A percentile compares a stretch with the other conserved stretches of the same genome.
phyloP scores from a whole-genome alignment of 1,284 basidiomycete genomes.

The Boletus mariae region DNA sequence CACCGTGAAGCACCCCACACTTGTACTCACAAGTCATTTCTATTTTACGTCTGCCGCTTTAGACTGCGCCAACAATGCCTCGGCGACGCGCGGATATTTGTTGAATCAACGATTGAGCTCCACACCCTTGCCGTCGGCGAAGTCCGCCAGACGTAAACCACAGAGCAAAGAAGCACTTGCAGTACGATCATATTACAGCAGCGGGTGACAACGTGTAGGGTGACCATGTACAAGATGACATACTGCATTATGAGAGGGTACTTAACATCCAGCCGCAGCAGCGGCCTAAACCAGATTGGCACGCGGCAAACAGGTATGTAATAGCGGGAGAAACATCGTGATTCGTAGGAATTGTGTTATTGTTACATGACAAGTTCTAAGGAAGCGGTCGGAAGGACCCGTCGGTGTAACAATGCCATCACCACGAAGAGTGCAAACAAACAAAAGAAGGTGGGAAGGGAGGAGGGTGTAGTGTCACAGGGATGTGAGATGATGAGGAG shows the following conservation, averaged over 20 bases:
- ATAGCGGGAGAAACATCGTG: not conserved
- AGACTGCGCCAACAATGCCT: too few relatives aligned
- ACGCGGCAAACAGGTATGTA: not conserved
- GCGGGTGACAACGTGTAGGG: not conserved
- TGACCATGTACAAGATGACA: not conserved
- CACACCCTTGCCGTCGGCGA: too few relatives aligned
- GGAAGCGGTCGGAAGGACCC: not conserved
- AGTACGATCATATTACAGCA: not conserved
- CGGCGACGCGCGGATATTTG: too few relatives aligned
- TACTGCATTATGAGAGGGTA: not conserved
- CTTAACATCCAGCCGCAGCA: not conserved
- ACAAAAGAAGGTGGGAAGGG: not conserved
- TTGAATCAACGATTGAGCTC: too few relatives aligned
- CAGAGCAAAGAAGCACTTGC: not conserved
- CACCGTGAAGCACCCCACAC: too few relatives aligned
- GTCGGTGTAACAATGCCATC: not conserved
- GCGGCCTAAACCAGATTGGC: not conserved
- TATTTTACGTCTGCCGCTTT: too few relatives aligned
- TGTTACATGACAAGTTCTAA: conserved; percentile 5
- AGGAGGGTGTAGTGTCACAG: too few relatives aligned
- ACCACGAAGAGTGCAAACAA: not conserved
- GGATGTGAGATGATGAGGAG: not conserved
- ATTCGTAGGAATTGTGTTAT: conserved; percentile 6
- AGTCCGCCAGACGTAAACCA: not conserved
- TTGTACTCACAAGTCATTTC: too few relatives aligned